Conservation (phyloP, 1,284 basidiomycete genomes). For the Cryptococcus sp. region DNA sequence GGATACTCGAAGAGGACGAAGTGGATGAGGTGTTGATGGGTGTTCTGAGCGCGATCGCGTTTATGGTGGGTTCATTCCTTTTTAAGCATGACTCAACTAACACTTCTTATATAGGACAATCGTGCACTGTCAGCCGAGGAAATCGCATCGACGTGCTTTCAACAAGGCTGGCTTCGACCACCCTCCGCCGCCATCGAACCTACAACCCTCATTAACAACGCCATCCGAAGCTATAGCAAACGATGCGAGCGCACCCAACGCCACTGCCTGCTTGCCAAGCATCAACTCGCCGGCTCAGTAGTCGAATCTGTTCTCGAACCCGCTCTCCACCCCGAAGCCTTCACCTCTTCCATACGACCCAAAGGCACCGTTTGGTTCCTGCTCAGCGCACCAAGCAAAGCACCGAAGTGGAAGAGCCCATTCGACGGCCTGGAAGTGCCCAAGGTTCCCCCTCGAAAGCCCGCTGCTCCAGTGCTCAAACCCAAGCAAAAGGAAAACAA, state of each 20-base stretch:
- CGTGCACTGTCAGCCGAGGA: slow-evolving; percentile 49
- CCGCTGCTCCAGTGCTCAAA: slow-evolving; percentile 19
- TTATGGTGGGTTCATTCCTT: slow-evolving; percentile 35
- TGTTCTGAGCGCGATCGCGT: slow-evolving; percentile 41
- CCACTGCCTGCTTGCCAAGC: slow-evolving; percentile 42
- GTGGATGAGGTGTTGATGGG: slow-evolving; percentile 50
- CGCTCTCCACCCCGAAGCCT: slow-evolving; percentile 48
- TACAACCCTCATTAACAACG: slow-evolving; percentile 41
- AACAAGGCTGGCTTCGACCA: slow-evolving; percentile 48
- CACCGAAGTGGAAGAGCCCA: slow-evolving; percentile 44
- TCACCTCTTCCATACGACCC: slow-evolving; percentile 36
- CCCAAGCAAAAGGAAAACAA: slow-evolving; percentile 14
- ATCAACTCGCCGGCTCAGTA: slow-evolving; percentile 47
- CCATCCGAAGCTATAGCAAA: slow-evolving; percentile 48
- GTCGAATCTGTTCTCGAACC: slow-evolving; percentile 45
- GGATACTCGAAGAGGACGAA: slow-evolving; percentile 46
- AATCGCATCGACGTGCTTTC: slow-evolving; percentile 41
- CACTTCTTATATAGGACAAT: slow-evolving; percentile 39
- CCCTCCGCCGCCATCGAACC: slow-evolving; percentile 48
- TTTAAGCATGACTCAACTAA: slow-evolving; percentile 5
- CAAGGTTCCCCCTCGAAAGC: slow-evolving; percentile 38
- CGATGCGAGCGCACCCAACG: slow-evolving; percentile 39
- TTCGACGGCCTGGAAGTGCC: slow-evolving; percentile 47
- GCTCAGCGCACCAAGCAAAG: slow-evolving; percentile 28
- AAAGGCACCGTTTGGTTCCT: slow-evolving; percentile 51